These are phyloP conservation scores for Leishmania amazonensis DNA, from an alignment of 208 protist genomes.

Conservation along the genomic window DNA sequence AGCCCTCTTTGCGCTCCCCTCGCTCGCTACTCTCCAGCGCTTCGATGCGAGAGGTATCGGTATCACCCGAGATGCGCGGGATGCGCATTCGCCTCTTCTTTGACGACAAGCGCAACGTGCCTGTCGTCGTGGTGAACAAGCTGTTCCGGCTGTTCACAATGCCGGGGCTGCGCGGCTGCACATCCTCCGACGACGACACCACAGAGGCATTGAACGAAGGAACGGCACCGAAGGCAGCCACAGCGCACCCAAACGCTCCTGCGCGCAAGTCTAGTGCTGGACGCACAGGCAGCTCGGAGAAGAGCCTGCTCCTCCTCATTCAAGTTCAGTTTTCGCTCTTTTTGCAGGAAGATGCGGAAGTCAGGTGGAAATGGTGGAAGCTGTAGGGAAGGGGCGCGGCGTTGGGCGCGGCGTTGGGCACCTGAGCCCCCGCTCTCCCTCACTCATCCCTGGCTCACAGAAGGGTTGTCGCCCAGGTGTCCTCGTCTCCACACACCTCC, in stretches of 20 bases:
- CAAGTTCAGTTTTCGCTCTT: conserved; percentile 60
- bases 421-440: background rate
- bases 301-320: conserved; percentile 55
- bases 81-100: conserved; percentile 63
- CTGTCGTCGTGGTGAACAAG: conserved; percentile 58
- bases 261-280: background rate
- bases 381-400: conserved; percentile 15
- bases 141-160: conserved; percentile 57
- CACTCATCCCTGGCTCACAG: background rate
- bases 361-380: conserved; percentile 60
- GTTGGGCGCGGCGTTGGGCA: background rate
- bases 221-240: background rate
- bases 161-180: conserved; percentile 25
- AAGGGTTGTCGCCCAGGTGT: background rate
- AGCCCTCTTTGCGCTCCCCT: background rate
- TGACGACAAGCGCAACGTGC: conserved; percentile 39
- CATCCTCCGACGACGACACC: conserved; percentile 15
- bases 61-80: conserved; percentile 24
- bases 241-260: background rate
- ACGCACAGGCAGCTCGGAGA: conserved; percentile 5
- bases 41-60: background rate
- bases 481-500: background rate
- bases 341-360: conserved; percentile 42
- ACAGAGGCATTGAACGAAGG: conserved; percentile 3
- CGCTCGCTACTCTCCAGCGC: conserved; percentile 4